Base-by-base conservation (phyloP, 495 filamentous ascomycete species). In the Usnea hakonensis region DNA sequence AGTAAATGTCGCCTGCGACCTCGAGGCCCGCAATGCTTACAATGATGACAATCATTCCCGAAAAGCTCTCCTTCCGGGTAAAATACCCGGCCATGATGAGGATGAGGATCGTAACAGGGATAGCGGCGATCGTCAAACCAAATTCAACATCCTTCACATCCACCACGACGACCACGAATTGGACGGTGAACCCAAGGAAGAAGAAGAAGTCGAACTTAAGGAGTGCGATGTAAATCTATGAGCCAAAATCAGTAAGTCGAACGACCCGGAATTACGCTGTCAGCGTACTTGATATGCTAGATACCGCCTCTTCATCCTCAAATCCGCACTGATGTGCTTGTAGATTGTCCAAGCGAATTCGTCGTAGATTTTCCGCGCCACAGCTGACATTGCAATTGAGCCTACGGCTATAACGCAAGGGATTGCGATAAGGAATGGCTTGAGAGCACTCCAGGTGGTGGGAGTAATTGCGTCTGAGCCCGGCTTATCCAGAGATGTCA, bases 171-270 rank as follows among this genome's bases (percentile, higher is more conserved):
- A 97, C 94, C 35, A 98, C 79, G 75, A 98, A 97, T 71, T 98
- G 94, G 41, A 98, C 87, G 8, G 92, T 97, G 70, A 98, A 98
- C 17, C 91, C 94, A 57, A 98, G 84, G 83, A 98, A 98, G 81
- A 98, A 96, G 83, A 98, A 98, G 74, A 98, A 97, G 76, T 98
- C 94, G 74, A 98, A 98, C 74, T 98, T 98, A 57, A 98, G 81
- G 13, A 97, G 83, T 40, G 95, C 90, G 69, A 98, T 97, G 76
- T 96, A 98, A 70, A 98, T 91, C 92, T 97, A 65, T 30, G 56
- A 28, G 23, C 4, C 32, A 61, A 84, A 65, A 80, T 72, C 48
- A 63, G 36, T 67, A 68, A 60, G 19, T 53, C 57, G 7, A 37
- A 28, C 28, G 30, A 41, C 3, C 16, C 48, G 19, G 35, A 19